Percentiles rank a stretch among this genome's conserved stretches.
phyloP scores from a whole-genome alignment of 257 asterid genomes.

The Solanum bulbocastanum region DNA sequence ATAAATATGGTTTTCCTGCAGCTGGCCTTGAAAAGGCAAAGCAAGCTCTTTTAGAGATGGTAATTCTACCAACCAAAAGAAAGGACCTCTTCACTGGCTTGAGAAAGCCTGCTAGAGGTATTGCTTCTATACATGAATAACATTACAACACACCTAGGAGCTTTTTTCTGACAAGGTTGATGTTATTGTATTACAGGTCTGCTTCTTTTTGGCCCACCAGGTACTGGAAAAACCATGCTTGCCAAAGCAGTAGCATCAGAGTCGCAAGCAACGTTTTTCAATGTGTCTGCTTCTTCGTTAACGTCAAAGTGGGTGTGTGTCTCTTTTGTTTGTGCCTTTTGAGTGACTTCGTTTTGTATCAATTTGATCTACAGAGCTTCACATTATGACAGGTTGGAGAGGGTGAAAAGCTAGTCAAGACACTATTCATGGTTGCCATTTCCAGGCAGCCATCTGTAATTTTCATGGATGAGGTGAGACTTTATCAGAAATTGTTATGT shows the following conservation, averaged over 20 bases:
- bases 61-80: slow-evolving; percentile 87
- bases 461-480: slow-evolving; percentile 92
- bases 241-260: slow-evolving; percentile 99
- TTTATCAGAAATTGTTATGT: neutral
- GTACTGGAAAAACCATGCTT: slow-evolving; percentile 98
- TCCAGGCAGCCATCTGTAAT: slow-evolving; percentile 95
- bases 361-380: neutral
- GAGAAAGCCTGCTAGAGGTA: slow-evolving; percentile 94
- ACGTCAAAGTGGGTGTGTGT: slow-evolving; percentile 94
- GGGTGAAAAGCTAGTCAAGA: slow-evolving; percentile 96
- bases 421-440: slow-evolving; percentile 88
- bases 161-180: neutral
- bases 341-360: neutral
- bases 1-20: slow-evolving; percentile 19
- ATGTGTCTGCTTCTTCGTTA: slow-evolving; percentile 91
- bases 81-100: slow-evolving; percentile 95
- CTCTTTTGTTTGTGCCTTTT: slow-evolving; percentile 4
- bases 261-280: slow-evolving; percentile 92
- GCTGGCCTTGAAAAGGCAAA: slow-evolving; percentile 99
- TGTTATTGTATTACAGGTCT: slow-evolving; percentile 46
- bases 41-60: slow-evolving; percentile 93
- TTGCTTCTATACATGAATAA: neutral
- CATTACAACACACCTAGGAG: neutral
- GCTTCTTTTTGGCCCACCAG: slow-evolving; percentile 99
- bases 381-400: slow-evolving; percentile 73